Evolutionary conservation across 192 early-diverging fungal genomes (phyloP), one percentile per base, ranked within the genome.

Genomic region (Gryganskiella cystojenkinii): DNA sequence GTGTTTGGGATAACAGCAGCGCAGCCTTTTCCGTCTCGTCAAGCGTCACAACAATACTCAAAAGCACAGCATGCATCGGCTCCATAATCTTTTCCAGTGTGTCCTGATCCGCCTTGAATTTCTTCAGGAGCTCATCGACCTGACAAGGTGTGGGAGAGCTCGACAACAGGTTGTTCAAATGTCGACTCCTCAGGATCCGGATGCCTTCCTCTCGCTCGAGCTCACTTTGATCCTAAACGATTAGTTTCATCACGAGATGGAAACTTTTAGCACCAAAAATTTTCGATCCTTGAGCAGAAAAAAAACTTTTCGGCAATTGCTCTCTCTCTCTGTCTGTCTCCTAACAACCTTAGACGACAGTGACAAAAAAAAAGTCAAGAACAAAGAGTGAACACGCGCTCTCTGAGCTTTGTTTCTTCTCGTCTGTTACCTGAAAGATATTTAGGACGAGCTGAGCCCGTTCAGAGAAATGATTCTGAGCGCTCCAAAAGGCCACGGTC

Each of bases 111-210:
- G 14, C 51, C 6, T 56, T 15, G 9, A 60, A 37, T 51, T 62
- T 67, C 14, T 45, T 27, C 8, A 34, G 11, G 14, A 67, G 33
- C 15, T 34, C 33, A 8, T 52, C 40, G 9, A 60, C 44, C 17
- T 66, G 63, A 5, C 31, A 52, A 0, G 57, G 53, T 2, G 28
- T 34, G 4, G 66, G 64, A n/a, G 64, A 64, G 27, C 33, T 58
- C 4, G 44, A 33, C n/a, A 75, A 64, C 15, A 75, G 45, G 45
- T 50, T 67, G 44, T 75, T 62, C 34, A 75, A 52, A 17, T 75
- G 64, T 8, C 72, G 72, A 56, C 72, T 75, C 44, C 58, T 61
- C 9, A 75, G 72, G 5, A 61, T 67, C 43, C 59, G 56, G 22
- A 67, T 47, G 9, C 51, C 53, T 6, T 56, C 56, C 17, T 55